Conservation (phyloP, 345 rosid genomes). For the Eucalyptus paniculata region DNA sequence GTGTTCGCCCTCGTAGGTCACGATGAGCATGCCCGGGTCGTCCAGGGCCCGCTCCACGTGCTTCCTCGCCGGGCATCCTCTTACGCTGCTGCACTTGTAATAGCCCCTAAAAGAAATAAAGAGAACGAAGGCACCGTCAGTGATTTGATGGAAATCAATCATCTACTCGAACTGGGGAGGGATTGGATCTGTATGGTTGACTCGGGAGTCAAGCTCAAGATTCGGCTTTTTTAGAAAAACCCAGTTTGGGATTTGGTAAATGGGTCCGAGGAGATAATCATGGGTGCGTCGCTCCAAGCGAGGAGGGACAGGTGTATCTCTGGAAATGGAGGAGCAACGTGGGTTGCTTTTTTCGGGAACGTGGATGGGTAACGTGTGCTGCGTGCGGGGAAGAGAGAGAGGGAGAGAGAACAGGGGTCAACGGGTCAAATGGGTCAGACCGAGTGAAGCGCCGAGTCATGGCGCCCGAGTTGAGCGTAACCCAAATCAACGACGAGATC, state of each 20-base stretch:
- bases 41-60: conserved; percentile 85
- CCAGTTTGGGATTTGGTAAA: not conserved
- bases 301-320: not conserved
- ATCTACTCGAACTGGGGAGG: not conserved
- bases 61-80: conserved; percentile 91
- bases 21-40: conserved; percentile 67
- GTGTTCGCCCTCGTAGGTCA: conserved; percentile 88
- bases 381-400: not conserved
- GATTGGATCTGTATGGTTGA: not conserved
- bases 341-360: not conserved
- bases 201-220: not conserved
- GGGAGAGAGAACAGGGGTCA: not conserved
- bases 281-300: not conserved
- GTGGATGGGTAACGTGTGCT: not conserved
- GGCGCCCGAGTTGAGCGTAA: not conserved
- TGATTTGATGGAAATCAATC: not conserved
- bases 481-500: not conserved
- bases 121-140: not conserved
- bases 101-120: conserved; percentile 43
- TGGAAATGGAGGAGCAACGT: not conserved
- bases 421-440: not conserved
- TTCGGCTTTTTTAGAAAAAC: not conserved
- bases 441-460: not conserved
- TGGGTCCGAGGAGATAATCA: not conserved
- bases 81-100: conserved; percentile 84